A percentile compares a stretch with the other conserved stretches of the same genome.
phyloP scores from a whole-genome alignment of 495 filamentous ascomycete genomes.

The Oleoguttula mirabilis region DNA sequence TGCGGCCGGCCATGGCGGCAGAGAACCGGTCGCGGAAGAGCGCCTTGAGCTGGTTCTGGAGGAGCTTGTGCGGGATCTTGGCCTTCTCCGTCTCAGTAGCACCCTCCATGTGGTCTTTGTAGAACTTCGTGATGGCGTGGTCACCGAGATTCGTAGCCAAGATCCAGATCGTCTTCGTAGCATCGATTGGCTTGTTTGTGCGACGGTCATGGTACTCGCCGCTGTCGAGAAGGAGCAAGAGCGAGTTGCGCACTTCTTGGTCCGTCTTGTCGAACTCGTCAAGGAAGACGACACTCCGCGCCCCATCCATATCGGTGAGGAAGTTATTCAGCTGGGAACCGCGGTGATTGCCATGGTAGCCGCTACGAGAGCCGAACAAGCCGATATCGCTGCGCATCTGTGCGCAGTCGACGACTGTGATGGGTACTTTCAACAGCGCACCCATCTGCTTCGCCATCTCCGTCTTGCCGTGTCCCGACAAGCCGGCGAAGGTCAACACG shows the following conservation, averaged over 20 bases:
- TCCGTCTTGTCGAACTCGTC: conserved; percentile 50
- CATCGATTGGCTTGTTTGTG: background rate
- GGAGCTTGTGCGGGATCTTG: background rate
- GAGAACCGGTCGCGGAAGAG: background rate
- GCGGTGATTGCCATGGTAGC: conserved; percentile 28
- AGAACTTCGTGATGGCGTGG: conserved; percentile 1
- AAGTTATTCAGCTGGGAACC: conserved; percentile 44
- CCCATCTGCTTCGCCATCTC: conserved; percentile 18
- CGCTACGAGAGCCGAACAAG: conserved; percentile 36
- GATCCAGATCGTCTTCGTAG: conserved; percentile 5
- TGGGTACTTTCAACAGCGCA: conserved; percentile 29
- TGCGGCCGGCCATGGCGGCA: conserved; percentile 2
- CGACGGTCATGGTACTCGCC: conserved; percentile 3
- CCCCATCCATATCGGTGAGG: conserved; percentile 32
- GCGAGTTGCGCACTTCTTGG: conserved; percentile 2
- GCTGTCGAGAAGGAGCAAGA: conserved; percentile 3
- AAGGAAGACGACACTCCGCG: conserved; percentile 39
- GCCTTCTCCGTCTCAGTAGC: background rate
- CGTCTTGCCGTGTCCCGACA: conserved; percentile 10
- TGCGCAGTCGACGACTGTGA: conserved; percentile 37
- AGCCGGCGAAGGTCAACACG: conserved; percentile 4
- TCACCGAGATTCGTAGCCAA: conserved; percentile 2
- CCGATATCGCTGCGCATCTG: conserved; percentile 30
- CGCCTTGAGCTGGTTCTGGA: background rate
- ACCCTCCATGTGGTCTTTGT: background rate